Base-by-base conservation (phyloP, 1,284 basidiomycete species). In the Ustilago vetiveriae region DNA sequence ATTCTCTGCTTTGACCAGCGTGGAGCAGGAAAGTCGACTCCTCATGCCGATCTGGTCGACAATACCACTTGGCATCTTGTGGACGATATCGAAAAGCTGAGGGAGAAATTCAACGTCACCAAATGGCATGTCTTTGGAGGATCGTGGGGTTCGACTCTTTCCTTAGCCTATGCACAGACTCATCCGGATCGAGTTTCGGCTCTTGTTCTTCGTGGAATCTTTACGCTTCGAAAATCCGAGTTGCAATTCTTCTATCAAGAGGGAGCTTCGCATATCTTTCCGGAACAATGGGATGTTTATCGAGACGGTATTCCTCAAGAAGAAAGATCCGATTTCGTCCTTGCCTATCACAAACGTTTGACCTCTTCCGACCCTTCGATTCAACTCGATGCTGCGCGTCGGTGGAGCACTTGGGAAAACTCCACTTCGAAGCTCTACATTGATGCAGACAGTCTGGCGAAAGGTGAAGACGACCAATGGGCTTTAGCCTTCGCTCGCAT, bases 61-160 rank as follows among this genome's bases (percentile, higher is more conserved):
- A 97, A 97, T 83, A 96, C 92, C 3, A 97, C 94, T 1, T 95
- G 92, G 92, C 90, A 94, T 80, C 87, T 97, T 26, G 92, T 98
- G 17, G 89, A 87, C 63, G 94, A 97, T 78, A 89, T 93, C 13
- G 94, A 97, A 82, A 88, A 85, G 75, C 84, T 97, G 23, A 86
- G 94, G 47, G 85, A 88, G 73, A 86, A 90, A 63, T 85, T 95
- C 3, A 83, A 83, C 17, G 58, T 77, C 19, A 41, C 48, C 4
- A 74, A 70, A 32, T 80, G 78, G 79, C 76, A 78, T 53, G 76
- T 81, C 29, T 81, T 81, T 44, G 79, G 79, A 23, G 79, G 79
- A 24, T 75, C 46, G 27, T 79, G 93, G 92, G 94, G 94, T 3
- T 94, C 91, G 3, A 95, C 69, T 8, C 91, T 11, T 83, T 97